Conservation (phyloP, 768 basidiomycete genomes). For the Tulasnella sp. region DNA sequence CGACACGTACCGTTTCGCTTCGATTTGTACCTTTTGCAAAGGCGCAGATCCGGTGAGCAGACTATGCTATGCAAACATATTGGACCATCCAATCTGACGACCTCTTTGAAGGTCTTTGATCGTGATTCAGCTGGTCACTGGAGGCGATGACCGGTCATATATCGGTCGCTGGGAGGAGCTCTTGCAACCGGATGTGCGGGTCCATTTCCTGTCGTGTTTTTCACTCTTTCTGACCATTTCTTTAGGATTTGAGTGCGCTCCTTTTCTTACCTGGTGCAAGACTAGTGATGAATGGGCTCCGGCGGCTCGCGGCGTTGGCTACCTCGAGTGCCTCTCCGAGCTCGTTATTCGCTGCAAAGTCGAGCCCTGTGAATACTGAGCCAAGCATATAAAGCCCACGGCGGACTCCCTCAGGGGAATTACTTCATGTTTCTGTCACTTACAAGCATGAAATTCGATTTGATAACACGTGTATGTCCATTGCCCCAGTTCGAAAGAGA, state of each 20-base stretch:
- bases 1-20: neutral
- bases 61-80: too few species aligned
- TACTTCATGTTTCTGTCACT: neutral
- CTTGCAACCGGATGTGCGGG: slow-evolving; percentile 4
- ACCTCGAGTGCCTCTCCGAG: neutral
- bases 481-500: too few species aligned
- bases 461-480: neutral
- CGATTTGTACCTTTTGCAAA: neutral
- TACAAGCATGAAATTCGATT: neutral
- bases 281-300: slow-evolving; percentile 1
- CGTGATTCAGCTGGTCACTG: neutral
- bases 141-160: neutral
- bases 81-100: neutral
- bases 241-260: slow-evolving; percentile 8
- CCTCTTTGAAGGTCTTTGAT: neutral
- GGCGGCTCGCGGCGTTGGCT: slow-evolving; percentile 1
- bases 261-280: slow-evolving; percentile 8
- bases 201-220: neutral
- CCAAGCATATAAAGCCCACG: too few species aligned
- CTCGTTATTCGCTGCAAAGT: too few species aligned
- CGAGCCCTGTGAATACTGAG: too few species aligned
- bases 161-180: slow-evolving; percentile 12
- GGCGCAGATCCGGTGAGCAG: neutral
- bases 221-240: neutral
- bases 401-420: too few species aligned